A percentile compares a stretch with the other conserved stretches of the same genome.
These are phyloP conservation scores for Crithidia acanthocephali DNA, from an alignment of 208 protist species.

Conservation along the genomic window DNA sequence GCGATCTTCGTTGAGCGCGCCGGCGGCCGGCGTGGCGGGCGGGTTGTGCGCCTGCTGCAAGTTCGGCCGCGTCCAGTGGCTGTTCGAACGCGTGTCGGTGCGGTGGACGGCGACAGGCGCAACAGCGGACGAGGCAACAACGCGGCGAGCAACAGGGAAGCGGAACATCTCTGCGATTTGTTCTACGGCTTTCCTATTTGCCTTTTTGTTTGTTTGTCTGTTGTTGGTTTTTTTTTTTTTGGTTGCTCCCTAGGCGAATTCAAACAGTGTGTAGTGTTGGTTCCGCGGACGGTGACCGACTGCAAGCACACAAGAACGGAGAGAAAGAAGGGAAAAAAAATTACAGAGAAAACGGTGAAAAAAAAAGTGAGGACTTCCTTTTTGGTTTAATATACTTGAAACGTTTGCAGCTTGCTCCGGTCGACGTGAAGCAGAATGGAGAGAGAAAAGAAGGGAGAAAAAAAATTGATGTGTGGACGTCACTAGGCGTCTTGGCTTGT, in stretches of 20 bases:
- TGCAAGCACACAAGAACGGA: background rate
- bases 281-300: no score
- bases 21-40: background rate
- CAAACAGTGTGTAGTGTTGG: no score
- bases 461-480: conserved; percentile 2
- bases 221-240: background rate
- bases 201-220: background rate
- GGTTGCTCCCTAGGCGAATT: no score
- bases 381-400: no score
- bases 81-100: background rate
- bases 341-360: background rate
- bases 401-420: no score
- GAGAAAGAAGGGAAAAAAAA: conserved; percentile 3
- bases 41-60: background rate
- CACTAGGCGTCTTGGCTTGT: background rate
- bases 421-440: conserved; percentile 4
- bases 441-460: conserved; percentile 2
- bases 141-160: background rate
- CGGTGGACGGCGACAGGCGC: background rate
- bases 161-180: conserved; percentile 3
- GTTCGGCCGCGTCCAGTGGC: background rate
- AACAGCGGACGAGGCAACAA: background rate
- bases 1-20: conserved; percentile 52
- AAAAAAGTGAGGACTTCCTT: no score
- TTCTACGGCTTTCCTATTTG: background rate